Conservation (phyloP, 495 filamentous ascomycete species). For the Recurvomyces mirabilis region DNA sequence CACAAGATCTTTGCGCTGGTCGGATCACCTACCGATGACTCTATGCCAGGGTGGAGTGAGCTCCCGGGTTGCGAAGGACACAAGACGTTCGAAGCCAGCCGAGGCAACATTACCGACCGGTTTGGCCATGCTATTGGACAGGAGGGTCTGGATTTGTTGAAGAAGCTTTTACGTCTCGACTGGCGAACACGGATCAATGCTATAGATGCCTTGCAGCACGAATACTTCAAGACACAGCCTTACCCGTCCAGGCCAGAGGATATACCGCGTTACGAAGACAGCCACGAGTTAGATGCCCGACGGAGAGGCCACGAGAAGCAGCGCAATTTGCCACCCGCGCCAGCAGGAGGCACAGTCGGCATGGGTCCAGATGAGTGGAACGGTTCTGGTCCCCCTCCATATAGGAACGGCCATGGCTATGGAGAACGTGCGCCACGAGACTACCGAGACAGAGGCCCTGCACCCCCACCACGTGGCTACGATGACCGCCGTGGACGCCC, state of each 20-base stretch:
- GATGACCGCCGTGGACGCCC: constrained; percentile 24
- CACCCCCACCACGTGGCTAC: constrained; percentile 15
- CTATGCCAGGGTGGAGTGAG: constrained; percentile 80
- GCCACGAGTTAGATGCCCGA: constrained; percentile 70
- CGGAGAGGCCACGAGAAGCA: constrained; percentile 69
- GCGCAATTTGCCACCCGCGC: constrained; percentile 74
- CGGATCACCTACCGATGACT: constrained; percentile 78
- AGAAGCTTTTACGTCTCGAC: constrained; percentile 76
- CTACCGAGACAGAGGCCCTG: constrained; percentile 13
- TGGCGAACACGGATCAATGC: constrained; percentile 84
- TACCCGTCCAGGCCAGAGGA: constrained; percentile 72
- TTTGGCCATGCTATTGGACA: constrained; percentile 57
- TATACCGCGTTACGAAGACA: constrained; percentile 80
- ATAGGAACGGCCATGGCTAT: constrained; percentile 18
- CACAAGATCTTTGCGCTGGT: constrained; percentile 89
- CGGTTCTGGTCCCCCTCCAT: constrained; percentile 27
- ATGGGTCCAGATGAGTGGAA: constrained; percentile 55
- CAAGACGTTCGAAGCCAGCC: constrained; percentile 49
- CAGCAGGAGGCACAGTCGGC: constrained; percentile 78
- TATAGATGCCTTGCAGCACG: constrained; percentile 84
- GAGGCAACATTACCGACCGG: constrained; percentile 53
- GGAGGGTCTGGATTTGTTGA: constrained; percentile 64
- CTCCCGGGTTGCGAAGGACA: constrained; percentile 74
- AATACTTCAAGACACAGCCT: constrained; percentile 73
- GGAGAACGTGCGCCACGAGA: constrained; percentile 4